Percentiles rank a stretch among this genome's conserved stretches.
phyloP scores from a whole-genome alignment of 2,329 filamentous ascomycete genomes.

The Scytalidium sp. region DNA sequence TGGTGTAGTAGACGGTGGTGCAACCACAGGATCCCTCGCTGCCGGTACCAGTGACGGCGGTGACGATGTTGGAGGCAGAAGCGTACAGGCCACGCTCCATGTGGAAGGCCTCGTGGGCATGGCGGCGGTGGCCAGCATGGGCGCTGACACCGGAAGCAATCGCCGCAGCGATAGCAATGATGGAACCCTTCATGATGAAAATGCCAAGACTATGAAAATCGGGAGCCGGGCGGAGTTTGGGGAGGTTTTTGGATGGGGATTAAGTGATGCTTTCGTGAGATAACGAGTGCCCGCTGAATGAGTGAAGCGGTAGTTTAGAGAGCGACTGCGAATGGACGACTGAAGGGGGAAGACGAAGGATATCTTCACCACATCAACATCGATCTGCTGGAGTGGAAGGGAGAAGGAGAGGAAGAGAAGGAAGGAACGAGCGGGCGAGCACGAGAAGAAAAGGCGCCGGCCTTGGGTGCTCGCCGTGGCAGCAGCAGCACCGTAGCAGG shows the following conservation, averaged over 20 bases:
- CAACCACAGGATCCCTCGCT: constrained; percentile 58
- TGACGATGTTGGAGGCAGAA: constrained; percentile 25
- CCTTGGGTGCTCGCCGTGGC: too few relatives aligned
- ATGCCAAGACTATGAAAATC: neutral
- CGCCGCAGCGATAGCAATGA: constrained; percentile 64
- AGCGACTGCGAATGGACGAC: constrained; percentile 36
- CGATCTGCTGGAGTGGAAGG: constrained; percentile 1
- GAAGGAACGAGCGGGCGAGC: constrained; percentile 27
- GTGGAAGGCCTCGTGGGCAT: constrained; percentile 58
- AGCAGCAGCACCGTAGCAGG: too few relatives aligned
- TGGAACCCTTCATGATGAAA: constrained; percentile 70
- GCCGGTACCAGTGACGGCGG: constrained; percentile 26
- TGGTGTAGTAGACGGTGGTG: constrained; percentile 71
- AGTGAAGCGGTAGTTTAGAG: constrained; percentile 69
- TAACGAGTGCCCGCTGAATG: constrained; percentile 83
- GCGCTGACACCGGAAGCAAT: constrained; percentile 55
- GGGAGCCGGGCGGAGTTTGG: neutral
- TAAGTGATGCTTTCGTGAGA: constrained; percentile 16
- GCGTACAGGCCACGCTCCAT: constrained; percentile 38
- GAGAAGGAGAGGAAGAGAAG: constrained; percentile 9
- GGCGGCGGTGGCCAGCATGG: constrained; percentile 56
- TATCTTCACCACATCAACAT: constrained; percentile 51
- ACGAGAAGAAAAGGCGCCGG: constrained; percentile 20
- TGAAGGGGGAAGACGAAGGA: constrained; percentile 48
- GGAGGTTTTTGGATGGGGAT: constrained; percentile 24